Base-by-base conservation (phyloP, 1,139 yeast species). In the Geotrichum phurueaensis region DNA sequence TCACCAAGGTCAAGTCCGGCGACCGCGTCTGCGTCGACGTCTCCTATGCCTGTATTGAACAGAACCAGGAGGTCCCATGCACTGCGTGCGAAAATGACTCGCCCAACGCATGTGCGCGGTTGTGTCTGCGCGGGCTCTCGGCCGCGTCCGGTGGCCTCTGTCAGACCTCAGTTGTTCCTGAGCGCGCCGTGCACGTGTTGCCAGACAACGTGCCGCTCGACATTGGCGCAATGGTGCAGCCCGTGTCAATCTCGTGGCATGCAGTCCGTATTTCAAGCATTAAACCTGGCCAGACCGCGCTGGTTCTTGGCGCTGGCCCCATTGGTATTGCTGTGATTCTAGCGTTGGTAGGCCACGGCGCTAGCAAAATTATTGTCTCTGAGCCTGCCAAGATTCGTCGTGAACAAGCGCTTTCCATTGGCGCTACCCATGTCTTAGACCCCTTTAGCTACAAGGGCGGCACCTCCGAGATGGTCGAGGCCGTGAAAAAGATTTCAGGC, bases 251-350 rank as follows among this genome's bases (percentile, higher is more conserved):
- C 31, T 80, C 84, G 15, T 83, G 85, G 85, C 87, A 83, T 69
- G 86, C 85, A 0, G 82, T 82, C 39, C 75, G 78, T 56, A 71
- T 78, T 18, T 75, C 84, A 0, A 72, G 72, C 18, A 77, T 82
- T 66, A 68, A 75, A 61, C 70, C 70, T 29, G 63, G 61, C 31
- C 76, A 79, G 43, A 73, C 80, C 13, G 86, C 84, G 3, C 70
- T 84, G 50, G 82, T 84, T 54, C 71, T 84, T 12, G 86, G 87
- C 49, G 83, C 84, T 59, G 89, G 88, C 5, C 87, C 87, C 31
- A 84, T 84, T 69, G 89, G 88, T 1, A 58, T 65, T 51, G 67
- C 67, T 9, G 54, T n/a, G 27, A 67, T 63, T 55, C 62, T 65
- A 23, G 86, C 86, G 0, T 74, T 84, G 54, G 79, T 82, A 64